Evolutionary conservation across 1,284 basidiomycete species (phyloP).

Genomic region (Heterobasidion parviporum): DNA sequence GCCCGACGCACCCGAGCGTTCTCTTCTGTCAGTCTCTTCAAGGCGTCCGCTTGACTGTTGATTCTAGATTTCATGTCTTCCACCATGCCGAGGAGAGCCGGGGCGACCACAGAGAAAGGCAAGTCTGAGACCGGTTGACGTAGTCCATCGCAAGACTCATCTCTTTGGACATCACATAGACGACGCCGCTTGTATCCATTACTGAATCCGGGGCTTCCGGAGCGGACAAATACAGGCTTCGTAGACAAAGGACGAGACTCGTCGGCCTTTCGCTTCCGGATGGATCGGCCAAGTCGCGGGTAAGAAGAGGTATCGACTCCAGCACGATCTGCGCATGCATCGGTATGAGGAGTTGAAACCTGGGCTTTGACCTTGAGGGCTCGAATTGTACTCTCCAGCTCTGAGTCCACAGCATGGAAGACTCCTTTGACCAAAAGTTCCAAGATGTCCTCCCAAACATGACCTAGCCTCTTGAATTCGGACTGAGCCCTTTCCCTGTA

Average conservation of each 20-base stretch:
- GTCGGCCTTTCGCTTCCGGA: not conserved
- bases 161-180: not conserved
- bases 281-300: not conserved
- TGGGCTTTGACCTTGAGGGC: slow-evolving; percentile 27
- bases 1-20: not conserved
- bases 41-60: not conserved
- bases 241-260: not conserved
- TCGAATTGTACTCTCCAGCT: slow-evolving; percentile 27
- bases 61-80: not conserved
- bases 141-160: not conserved
- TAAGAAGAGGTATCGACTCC: not conserved
- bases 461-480: slow-evolving; percentile 28
- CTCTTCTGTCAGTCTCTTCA: not conserved
- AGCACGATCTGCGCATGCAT: not conserved
- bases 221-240: not conserved
- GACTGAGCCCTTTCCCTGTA: slow-evolving; percentile 32
- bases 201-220: not conserved
- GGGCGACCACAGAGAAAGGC: not conserved
- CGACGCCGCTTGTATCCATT: not conserved
- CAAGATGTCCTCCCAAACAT: slow-evolving; percentile 37
- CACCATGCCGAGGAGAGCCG: slow-evolving; percentile 10
- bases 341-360: slow-evolving; percentile 4
- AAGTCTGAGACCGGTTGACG: not conserved
- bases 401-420: slow-evolving; percentile 28
- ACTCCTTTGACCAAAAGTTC: slow-evolving; percentile 30